phyloP scores from a whole-genome alignment of 805 yeast species.

The Spathaspora girioi region DNA sequence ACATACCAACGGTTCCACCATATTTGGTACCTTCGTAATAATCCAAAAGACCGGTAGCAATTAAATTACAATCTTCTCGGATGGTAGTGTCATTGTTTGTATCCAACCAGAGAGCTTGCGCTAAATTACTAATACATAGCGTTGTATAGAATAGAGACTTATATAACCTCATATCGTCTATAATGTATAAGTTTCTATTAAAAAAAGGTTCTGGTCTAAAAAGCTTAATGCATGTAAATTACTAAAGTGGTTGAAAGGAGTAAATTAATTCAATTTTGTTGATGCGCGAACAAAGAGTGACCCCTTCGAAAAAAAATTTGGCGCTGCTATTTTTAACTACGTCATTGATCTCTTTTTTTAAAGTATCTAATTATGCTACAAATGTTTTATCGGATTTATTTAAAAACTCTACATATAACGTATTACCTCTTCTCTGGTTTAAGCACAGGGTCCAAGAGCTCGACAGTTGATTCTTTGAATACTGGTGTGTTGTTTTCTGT shows the following conservation, averaged over 20 bases:
- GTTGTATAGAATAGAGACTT: neutral
- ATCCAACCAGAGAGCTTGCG: conserved; percentile 30
- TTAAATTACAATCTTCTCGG: conserved; percentile 51
- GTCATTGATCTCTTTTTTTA: neutral
- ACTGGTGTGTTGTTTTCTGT: neutral
- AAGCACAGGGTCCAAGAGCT: conserved; percentile 19
- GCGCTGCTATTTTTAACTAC: neutral
- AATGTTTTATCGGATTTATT: neutral
- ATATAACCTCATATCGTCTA: neutral
- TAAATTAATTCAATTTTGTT: neutral
- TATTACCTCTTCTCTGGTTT: conserved; percentile 5
- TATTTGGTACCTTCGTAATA: conserved; percentile 66
- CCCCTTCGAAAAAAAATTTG: neutral
- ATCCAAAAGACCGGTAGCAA: conserved; percentile 73
- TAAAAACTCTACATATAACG: neutral
- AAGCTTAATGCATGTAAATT: too few species aligned
- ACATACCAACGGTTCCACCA: conserved; percentile 87
- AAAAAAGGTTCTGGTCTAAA: neutral
- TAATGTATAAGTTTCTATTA: too few species aligned
- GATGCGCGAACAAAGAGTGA: neutral
- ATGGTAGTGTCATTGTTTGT: conserved; percentile 43
- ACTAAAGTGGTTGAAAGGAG: neutral
- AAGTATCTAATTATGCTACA: neutral
- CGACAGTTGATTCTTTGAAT: conserved; percentile 8
- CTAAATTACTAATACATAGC: neutral